Conservation (phyloP, 2,329 filamentous ascomycete genomes). For the Pseudopithomyces chartarum region DNA sequence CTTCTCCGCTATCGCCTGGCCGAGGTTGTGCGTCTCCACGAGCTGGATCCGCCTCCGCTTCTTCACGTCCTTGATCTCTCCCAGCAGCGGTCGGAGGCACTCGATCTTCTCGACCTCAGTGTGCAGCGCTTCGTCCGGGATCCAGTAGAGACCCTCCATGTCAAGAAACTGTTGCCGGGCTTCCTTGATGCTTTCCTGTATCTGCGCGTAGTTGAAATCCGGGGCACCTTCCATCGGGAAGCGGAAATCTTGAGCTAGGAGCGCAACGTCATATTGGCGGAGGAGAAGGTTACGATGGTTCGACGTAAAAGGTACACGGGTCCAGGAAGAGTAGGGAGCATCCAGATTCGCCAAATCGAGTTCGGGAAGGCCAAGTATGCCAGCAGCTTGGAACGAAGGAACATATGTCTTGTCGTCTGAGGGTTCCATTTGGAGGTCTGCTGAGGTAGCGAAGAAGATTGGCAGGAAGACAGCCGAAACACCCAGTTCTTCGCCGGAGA, state of each 20-base stretch:
- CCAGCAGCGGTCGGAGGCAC: slow-evolving; percentile 31
- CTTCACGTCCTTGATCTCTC: slow-evolving; percentile 33
- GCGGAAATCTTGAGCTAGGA: slow-evolving; percentile 45
- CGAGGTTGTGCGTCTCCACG: slow-evolving; percentile 15
- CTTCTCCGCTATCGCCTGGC: slow-evolving; percentile 26
- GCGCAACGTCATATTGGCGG: slow-evolving; percentile 43
- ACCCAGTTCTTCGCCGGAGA: slow-evolving; percentile 45
- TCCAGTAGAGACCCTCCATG: slow-evolving; percentile 47
- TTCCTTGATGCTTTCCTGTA: slow-evolving; percentile 43
- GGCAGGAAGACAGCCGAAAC: slow-evolving; percentile 46
- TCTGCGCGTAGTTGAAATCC: slow-evolving; percentile 43
- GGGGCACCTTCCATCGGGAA: slow-evolving; percentile 46
- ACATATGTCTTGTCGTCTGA: slow-evolving; percentile 36
- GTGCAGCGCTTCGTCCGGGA: slow-evolving; percentile 35
- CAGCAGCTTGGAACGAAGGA: slow-evolving; percentile 46
- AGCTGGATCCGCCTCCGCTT: slow-evolving; percentile 34
- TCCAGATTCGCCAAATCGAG: slow-evolving; percentile 43
- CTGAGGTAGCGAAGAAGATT: slow-evolving; percentile 39
- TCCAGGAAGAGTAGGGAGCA: slow-evolving; percentile 42
- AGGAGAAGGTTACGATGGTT: slow-evolving; percentile 44
- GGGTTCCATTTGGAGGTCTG: slow-evolving; percentile 28
- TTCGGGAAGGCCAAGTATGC: slow-evolving; percentile 47
- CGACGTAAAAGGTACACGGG: slow-evolving; percentile 38
- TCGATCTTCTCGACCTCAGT: slow-evolving; percentile 38
- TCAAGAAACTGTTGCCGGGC: slow-evolving; percentile 41